Percentiles rank a stretch among this genome's conserved stretches.
Evolutionary conservation across 2,329 filamentous ascomycete genomes (phyloP).

Genomic region (Aspergillus udagawae): DNA sequence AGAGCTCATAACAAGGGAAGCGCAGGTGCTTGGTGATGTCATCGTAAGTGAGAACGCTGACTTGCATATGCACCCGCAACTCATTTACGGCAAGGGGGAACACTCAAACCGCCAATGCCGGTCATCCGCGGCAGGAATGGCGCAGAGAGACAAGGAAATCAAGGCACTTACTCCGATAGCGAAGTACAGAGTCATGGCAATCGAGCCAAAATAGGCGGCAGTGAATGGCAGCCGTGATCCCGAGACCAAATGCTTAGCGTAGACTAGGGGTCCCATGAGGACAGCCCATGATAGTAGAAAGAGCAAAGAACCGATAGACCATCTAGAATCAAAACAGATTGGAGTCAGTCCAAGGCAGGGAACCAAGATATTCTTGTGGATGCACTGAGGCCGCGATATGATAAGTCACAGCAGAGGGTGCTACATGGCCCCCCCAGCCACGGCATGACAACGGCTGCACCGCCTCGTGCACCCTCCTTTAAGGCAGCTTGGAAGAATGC

Average conservation of each 20-base stretch:
- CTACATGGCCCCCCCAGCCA: slow-evolving; percentile 9
- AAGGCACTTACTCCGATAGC: slow-evolving; percentile 74
- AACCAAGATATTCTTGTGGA: slow-evolving; percentile 12
- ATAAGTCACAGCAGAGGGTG: slow-evolving; percentile 1
- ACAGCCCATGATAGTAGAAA: slow-evolving; percentile 92
- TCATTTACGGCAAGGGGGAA: neutral
- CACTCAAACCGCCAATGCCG: neutral
- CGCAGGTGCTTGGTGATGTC: slow-evolving; percentile 4
- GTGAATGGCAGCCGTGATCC: slow-evolving; percentile 85
- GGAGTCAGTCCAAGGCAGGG: slow-evolving; percentile 11
- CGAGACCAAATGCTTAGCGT: slow-evolving; percentile 79
- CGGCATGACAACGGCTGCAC: slow-evolving; percentile 21
- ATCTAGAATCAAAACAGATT: slow-evolving; percentile 55
- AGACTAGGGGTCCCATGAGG: slow-evolving; percentile 85
- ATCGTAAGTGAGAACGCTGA: slow-evolving; percentile 3
- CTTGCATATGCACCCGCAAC: neutral
- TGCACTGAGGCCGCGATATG: slow-evolving; percentile 10
- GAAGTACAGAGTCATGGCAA: slow-evolving; percentile 85
- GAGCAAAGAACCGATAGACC: slow-evolving; percentile 86
- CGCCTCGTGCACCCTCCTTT: slow-evolving; percentile 10
- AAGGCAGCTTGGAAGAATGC: slow-evolving; percentile 7
- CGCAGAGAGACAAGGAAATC: slow-evolving; percentile 9
- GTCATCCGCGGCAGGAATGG: slow-evolving; percentile 1
- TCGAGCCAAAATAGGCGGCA: slow-evolving; percentile 89
- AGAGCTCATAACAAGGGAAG: neutral